Conservation (phyloP, 257 asterid genomes). For the Solanum paucissectum region DNA sequence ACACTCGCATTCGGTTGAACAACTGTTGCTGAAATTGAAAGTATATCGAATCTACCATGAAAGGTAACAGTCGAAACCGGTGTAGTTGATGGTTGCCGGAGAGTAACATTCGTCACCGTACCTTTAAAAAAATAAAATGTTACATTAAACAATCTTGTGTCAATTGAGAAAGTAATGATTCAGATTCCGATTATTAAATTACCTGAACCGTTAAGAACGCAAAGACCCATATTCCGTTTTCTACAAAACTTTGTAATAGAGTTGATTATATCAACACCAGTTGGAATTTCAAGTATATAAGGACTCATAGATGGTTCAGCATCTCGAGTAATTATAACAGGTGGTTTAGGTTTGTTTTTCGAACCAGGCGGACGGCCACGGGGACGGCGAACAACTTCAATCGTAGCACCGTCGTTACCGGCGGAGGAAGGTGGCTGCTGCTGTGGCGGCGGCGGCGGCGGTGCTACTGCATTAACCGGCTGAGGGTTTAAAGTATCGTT, state of each 20-base stretch:
- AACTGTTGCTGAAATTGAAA: constrained; percentile 66
- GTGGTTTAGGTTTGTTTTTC: constrained; percentile 61
- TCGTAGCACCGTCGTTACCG: constrained; percentile 49
- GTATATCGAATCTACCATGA: constrained; percentile 67
- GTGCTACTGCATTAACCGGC: background rate
- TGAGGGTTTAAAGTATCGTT: background rate
- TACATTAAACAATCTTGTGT: background rate
- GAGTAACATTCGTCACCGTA: constrained; percentile 37
- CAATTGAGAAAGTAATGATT: background rate
- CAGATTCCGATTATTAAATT: background rate
- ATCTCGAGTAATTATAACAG: constrained; percentile 39
- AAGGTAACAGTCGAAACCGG: constrained; percentile 60
- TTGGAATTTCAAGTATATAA: constrained; percentile 54
- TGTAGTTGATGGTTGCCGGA: constrained; percentile 56
- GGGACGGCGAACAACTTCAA: constrained; percentile 71
- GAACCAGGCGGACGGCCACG: constrained; percentile 81
- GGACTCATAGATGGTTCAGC: constrained; percentile 60
- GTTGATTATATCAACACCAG: constrained; percentile 41
- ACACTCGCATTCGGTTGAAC: background rate
- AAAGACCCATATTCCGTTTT: constrained; percentile 34
- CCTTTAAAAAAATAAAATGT: background rate
- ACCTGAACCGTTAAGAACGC: constrained; percentile 55
- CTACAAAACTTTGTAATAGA: constrained; percentile 36
- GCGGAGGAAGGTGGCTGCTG: constrained; percentile 3
- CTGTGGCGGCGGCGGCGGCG: background rate